These are phyloP conservation scores for Capsella bursapastoris DNA, from an alignment of 345 rosid genomes.

Conservation along the genomic window DNA sequence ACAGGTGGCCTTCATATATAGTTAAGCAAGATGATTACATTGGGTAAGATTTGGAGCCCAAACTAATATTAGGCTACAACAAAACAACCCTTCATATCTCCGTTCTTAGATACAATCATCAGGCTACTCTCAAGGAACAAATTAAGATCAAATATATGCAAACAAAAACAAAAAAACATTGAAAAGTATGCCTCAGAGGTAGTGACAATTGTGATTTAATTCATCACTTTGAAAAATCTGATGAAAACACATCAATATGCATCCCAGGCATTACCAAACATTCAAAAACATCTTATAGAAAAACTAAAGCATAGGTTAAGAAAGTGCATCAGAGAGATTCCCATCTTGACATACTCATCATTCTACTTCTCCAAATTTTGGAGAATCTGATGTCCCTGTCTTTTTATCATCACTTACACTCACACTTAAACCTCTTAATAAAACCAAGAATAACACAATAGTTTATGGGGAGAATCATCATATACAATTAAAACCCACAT, in stretches of 20 bases:
- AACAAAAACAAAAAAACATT: not conserved
- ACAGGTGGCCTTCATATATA: conserved; percentile 37
- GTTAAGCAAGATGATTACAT: conserved; percentile 41
- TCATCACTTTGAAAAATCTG: conserved; percentile 40
- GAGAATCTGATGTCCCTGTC: conserved; percentile 53
- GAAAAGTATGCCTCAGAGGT: conserved; percentile 41
- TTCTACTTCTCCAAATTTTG: conserved; percentile 23
- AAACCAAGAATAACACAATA: not conserved
- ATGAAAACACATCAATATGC: conserved; percentile 37
- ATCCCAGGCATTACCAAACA: conserved; percentile 31
- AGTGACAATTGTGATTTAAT: conserved; percentile 44
- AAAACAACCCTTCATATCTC: conserved; percentile 47
- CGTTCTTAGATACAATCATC: conserved; percentile 48
- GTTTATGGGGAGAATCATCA: not conserved
- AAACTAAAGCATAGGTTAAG: not conserved
- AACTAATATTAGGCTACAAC: conserved; percentile 35
- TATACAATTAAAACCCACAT: not conserved
- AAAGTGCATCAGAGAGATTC: conserved; percentile 48
- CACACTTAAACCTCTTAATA: not conserved
- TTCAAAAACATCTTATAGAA: no score
- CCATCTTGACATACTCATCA: conserved; percentile 49
- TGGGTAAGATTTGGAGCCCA: conserved; percentile 38
- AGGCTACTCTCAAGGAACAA: conserved; percentile 12
- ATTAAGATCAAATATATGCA: not conserved
- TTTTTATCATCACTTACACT: conserved; percentile 46